phyloP scores from a whole-genome alignment of 139 green algal species.

The Chlorella sp. region DNA sequence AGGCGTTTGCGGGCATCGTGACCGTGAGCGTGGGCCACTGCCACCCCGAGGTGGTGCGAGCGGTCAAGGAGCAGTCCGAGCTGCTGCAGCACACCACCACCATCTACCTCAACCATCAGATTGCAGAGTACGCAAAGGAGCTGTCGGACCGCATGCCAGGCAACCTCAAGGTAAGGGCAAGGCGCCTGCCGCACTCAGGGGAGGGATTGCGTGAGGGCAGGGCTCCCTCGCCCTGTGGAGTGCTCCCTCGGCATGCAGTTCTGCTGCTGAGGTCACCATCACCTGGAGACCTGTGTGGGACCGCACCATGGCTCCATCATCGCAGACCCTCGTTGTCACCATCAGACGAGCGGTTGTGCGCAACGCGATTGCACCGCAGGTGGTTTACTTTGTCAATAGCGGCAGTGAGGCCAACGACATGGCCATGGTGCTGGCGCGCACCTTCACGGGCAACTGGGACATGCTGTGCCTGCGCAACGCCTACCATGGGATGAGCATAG shows the following conservation, averaged over 20 bases:
- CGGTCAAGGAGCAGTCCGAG: slow-evolving; percentile 51
- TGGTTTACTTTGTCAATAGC: slow-evolving; percentile 81
- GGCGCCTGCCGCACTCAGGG: too few relatives aligned
- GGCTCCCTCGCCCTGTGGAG: too few relatives aligned
- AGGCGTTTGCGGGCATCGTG: slow-evolving; percentile 96
- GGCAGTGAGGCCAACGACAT: slow-evolving; percentile 85
- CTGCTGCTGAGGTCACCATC: too few relatives aligned
- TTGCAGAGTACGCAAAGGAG: slow-evolving; percentile 75
- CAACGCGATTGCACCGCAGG: too few relatives aligned
- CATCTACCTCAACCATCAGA: slow-evolving; percentile 81
- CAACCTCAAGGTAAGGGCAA: slow-evolving; percentile 54
- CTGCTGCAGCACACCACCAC: slow-evolving; percentile 81
- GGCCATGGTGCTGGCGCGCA: slow-evolving; percentile 74
- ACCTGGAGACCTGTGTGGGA: too few relatives aligned
- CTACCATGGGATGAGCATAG: slow-evolving; percentile 87
- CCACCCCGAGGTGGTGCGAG: slow-evolving; percentile 65
- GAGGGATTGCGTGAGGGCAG: too few relatives aligned
- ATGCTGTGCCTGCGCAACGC: slow-evolving; percentile 85
- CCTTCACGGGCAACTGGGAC: slow-evolving; percentile 80
- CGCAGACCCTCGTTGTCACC: too few relatives aligned
- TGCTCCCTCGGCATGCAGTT: too few relatives aligned
- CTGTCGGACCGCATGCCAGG: slow-evolving; percentile 70
- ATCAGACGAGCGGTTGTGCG: too few relatives aligned
- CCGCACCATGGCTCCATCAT: too few relatives aligned
- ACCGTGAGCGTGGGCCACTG: slow-evolving; percentile 89